phyloP scores from a whole-genome alignment of 768 basidiomycete species.

The Suillus lakei region DNA sequence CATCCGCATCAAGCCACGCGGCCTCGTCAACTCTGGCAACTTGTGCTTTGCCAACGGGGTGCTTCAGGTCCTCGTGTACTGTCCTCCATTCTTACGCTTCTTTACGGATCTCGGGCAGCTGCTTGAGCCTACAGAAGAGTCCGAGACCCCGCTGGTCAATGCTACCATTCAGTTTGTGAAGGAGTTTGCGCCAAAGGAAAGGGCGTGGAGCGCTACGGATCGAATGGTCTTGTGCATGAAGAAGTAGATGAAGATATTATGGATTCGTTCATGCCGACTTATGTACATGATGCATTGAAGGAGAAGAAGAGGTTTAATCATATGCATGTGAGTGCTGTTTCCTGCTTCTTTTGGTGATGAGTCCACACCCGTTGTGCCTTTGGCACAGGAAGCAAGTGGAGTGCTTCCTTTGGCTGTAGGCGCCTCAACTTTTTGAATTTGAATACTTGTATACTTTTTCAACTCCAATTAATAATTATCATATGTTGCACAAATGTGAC shows the following conservation, averaged over 20 bases:
- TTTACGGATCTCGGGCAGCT: constrained; percentile 73
- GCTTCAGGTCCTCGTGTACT: constrained; percentile 88
- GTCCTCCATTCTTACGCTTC: constrained; percentile 81
- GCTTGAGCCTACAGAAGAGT: constrained; percentile 37
- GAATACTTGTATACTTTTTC: too few species aligned
- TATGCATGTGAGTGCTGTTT: constrained; percentile 71
- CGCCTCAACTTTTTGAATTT: too few species aligned
- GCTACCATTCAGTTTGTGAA: constrained; percentile 76
- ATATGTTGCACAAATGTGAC: too few species aligned
- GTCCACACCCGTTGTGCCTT: too few species aligned
- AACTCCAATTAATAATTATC: too few species aligned
- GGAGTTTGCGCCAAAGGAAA: constrained; percentile 64
- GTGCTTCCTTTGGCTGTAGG: too few species aligned
- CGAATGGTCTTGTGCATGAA: constrained; percentile 18
- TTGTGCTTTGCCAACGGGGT: constrained; percentile 98
- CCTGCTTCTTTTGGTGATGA: constrained; percentile 2
- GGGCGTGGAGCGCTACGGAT: constrained; percentile 39
- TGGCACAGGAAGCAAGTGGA: too few species aligned
- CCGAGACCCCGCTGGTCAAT: constrained; percentile 61
- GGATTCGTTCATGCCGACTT: constrained; percentile 82
- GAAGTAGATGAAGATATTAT: constrained; percentile 55
- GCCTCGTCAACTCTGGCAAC: constrained; percentile 93
- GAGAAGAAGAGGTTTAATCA: constrained; percentile 91
- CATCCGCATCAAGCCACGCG: constrained; percentile 64
- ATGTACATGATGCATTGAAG: constrained; percentile 92